phyloP scores from a whole-genome alignment of 208 protist genomes.

The Sergeia podlipaevii region DNA sequence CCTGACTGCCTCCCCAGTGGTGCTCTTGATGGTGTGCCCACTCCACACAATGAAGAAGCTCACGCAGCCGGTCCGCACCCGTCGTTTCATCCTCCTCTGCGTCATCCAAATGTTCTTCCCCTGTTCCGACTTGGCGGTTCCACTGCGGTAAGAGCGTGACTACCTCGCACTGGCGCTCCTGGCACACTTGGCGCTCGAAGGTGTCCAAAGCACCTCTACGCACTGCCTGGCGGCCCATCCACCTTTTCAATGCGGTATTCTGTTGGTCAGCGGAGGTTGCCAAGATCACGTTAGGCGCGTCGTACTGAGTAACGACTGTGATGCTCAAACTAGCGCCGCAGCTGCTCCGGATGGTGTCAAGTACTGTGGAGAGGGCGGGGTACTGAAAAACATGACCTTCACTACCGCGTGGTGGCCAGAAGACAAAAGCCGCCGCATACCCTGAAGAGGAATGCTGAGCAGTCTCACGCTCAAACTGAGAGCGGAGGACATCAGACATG shows the following conservation, averaged over 20 bases:
- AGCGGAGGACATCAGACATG: conserved; percentile 37
- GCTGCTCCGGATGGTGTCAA: conserved; percentile 16
- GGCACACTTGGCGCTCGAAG: conserved; percentile 29
- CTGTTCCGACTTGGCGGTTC: not conserved
- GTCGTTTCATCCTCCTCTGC: conserved; percentile 17
- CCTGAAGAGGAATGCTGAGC: conserved; percentile 17
- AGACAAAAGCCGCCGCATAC: not conserved
- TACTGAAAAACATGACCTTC: conserved; percentile 1
- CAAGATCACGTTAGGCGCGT: too few relatives aligned
- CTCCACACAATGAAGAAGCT: conserved; percentile 41
- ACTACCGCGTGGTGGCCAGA: conserved; percentile 7
- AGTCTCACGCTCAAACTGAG: conserved; percentile 24
- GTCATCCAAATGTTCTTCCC: conserved; percentile 4
- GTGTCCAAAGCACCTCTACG: conserved; percentile 18
- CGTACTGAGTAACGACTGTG: too few relatives aligned
- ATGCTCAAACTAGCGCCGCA: not conserved
- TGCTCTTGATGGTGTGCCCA: conserved; percentile 16
- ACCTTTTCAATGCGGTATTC: too few relatives aligned
- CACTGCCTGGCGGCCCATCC: too few relatives aligned
- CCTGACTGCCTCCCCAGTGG: not conserved
- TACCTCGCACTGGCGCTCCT: conserved; percentile 34
- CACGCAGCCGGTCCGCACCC: conserved; percentile 39
- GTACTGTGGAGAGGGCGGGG: conserved; percentile 22
- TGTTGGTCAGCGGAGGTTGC: too few relatives aligned
- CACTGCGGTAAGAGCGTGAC: not conserved